These are phyloP conservation scores for Mucor saturninus DNA, from an alignment of 371 early-diverging fungal genomes.

Conservation along the genomic window DNA sequence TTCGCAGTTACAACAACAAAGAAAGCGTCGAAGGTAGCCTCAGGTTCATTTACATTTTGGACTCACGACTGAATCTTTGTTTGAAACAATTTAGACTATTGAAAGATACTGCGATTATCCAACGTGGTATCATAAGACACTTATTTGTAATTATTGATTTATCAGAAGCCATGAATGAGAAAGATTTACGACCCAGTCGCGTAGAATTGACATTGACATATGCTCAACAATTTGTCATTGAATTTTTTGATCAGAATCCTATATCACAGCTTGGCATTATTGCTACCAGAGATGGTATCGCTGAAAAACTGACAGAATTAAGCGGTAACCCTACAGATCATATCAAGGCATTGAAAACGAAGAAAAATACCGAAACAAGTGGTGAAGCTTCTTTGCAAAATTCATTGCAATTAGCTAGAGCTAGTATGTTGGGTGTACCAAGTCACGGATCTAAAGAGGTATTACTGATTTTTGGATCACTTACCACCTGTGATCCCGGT, in stretches of 20 bases:
- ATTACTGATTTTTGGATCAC: conserved; percentile 81
- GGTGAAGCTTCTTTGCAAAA: conserved; percentile 96
- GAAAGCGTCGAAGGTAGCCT: conserved; percentile 68
- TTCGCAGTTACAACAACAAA: conserved; percentile 75
- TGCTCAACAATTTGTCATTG: conserved; percentile 77
- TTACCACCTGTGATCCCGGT: conserved; percentile 93
- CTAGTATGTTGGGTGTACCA: conserved; percentile 79
- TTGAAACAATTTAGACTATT: conserved; percentile 50
- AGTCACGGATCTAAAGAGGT: conserved; percentile 92
- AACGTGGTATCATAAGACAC: conserved; percentile 93
- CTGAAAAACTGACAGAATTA: conserved; percentile 85
- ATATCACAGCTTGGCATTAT: conserved; percentile 90
- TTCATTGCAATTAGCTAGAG: conserved; percentile 82
- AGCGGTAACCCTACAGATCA: conserved; percentile 84
- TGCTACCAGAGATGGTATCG: conserved; percentile 86
- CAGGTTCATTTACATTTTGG: background rate
- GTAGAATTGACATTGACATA: conserved; percentile 73
- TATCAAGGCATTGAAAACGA: conserved; percentile 65
- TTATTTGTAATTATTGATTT: conserved; percentile 84
- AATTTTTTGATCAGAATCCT: conserved; percentile 96
- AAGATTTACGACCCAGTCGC: conserved; percentile 82
- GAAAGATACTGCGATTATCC: conserved; percentile 82
- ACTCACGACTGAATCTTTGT: background rate
- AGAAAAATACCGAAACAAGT: conserved; percentile 72
- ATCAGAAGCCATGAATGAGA: conserved; percentile 84